Base-by-base conservation (phyloP, 805 yeast genomes). In the Brettanomyces bruxellensis region DNA sequence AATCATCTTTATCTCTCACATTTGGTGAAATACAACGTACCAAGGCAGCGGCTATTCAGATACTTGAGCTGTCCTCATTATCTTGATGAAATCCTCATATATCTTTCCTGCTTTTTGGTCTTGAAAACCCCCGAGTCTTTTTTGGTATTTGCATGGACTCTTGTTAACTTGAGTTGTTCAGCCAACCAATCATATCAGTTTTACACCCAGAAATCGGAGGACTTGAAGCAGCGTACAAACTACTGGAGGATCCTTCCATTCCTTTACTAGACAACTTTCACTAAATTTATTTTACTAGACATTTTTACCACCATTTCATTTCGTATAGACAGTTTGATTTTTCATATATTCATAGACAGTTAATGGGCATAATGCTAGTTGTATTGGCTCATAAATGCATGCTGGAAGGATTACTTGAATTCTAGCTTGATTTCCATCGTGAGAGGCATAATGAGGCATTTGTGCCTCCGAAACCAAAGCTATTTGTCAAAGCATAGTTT, bases 381-480 rank as follows among this genome's bases (percentile, higher is more conserved):
- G 1, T 18, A 18, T 18, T 1, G 18, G 18, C 18, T 18, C 18
- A 18, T 18, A 18, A 18, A 18, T 18, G 18, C 11, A 9, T 28
- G 32, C 32, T 28, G 32, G 3, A 9, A 28, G 11, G 11, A 28
- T 9, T 28, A 28, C 32, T 28, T 9, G 32, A 28, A 9, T 28
- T 28, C 32, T 6, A 28, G 7, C 32, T 28, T 12, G 23, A n/a
- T 18, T 35, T 37, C 46, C 35, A 59, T 34, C 65, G 70, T 32
- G 69, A 67, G 51, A 82, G 76, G 40, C 81, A 71, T 2, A 93
- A 57, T 2, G 95, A 75, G 5, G 95, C 83, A 62, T 93, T 93
- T 4, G 95, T 87, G 7, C 99, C 99, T 6, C 99, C 99, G 67
- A 93, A 93, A 0, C 99, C 99, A 66, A 95, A 91, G 55, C 96